Conservation (phyloP, 129 eudicot species). For the Tagetes erecta region DNA sequence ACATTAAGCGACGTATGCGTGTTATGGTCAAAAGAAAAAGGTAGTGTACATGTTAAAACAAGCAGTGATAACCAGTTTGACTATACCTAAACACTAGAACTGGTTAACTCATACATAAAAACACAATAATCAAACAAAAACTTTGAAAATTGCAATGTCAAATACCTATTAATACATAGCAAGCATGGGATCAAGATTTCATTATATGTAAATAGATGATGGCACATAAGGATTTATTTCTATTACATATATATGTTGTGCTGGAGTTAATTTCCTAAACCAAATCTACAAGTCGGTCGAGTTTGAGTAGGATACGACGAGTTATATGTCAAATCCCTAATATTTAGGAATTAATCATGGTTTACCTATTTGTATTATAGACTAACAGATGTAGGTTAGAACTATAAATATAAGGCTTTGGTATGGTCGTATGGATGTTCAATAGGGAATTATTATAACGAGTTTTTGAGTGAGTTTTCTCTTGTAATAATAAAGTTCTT, state of each 20-base stretch:
- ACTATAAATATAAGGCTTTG: too few relatives aligned
- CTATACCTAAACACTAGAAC: neutral
- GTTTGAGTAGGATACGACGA: too few relatives aligned
- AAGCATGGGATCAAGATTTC: neutral
- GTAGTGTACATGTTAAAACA: neutral
- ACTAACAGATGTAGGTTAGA: too few relatives aligned
- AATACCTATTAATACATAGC: neutral
- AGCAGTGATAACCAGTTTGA: neutral
- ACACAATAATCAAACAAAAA: neutral
- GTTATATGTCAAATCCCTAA: too few relatives aligned
- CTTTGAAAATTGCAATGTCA: neutral
- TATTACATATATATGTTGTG: neutral
- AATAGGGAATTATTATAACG: too few relatives aligned
- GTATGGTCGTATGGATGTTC: too few relatives aligned
- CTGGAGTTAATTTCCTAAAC: neutral
- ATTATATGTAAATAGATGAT: neutral
- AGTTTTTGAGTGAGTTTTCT: too few relatives aligned
- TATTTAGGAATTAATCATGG: too few relatives aligned
- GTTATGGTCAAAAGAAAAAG: neutral
- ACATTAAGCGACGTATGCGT: neutral
- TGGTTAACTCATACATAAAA: neutral
- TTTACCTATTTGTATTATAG: too few relatives aligned
- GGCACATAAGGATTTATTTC: neutral
- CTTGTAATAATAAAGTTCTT: too few relatives aligned
- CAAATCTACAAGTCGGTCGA: too few relatives aligned